Base-by-base conservation (phyloP, 1,139 yeast genomes). In the Tardiomyces depauwii region DNA sequence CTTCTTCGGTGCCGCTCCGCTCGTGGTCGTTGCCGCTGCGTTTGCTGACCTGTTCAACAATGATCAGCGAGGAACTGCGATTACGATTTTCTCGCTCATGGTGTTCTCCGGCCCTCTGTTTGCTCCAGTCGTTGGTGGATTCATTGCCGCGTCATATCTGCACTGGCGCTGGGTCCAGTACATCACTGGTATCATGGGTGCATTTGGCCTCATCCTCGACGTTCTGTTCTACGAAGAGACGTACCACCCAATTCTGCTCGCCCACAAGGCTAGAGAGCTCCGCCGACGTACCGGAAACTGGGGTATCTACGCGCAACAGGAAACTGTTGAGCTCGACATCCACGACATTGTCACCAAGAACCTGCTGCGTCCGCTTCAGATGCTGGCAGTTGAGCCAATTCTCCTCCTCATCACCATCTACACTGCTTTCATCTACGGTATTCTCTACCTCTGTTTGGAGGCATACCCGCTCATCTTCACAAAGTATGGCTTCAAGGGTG, bases 271-370 rank as follows among this genome's bases (percentile, higher is more conserved):
- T 14, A 68, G 64, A 51, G 56, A 52, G 18, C 65, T 76, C 69
- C 71, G 68, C 59, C 74, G 73, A 57, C 66, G 74, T 54, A 67
- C 70, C 2, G 69, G 68, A 7, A 78, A 75, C 61, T 84, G 95
- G 95, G 87, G 87, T 38, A 82, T 86, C 46, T 79, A 77, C 58
- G 94, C 95, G 21, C 81, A 93, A 4, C 91, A 82, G 58, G 95
- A 86, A 60, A 83, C 79, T 55, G 74, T 80, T 47, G 72, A 73
- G 46, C 67, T 85, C 44, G 71, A 79, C 33, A 48, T 85, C 42
- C 72, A 71, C 56, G 89, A 82, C 56, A 78, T 87, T 51, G 75
- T 72, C 27, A 78, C 81, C 55, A 82, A 81, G 58, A 84, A 82
- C 55, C 62, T 86, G 42, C 59, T 81, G 3, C 75, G 94, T 65